Percentiles rank a stretch among this genome's conserved stretches.
phyloP scores from a whole-genome alignment of 1,284 basidiomycete species.

The Coriolopsis trogii region DNA sequence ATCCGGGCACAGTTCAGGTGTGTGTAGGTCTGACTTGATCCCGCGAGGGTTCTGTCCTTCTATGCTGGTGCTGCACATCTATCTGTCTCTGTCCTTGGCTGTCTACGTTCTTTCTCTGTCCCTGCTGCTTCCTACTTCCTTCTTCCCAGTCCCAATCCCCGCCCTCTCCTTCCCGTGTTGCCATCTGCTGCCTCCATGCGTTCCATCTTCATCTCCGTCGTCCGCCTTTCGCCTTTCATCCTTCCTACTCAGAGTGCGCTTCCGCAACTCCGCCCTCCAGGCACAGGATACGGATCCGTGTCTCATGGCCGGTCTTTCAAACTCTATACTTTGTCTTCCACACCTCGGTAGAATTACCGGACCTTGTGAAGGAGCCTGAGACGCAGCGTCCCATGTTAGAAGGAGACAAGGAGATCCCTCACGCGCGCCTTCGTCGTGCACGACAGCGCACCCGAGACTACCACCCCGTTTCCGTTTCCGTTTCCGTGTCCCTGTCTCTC shows the following conservation, averaged over 20 bases:
- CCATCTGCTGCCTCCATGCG: neutral
- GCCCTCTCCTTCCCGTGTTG: neutral
- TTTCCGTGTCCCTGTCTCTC: no score
- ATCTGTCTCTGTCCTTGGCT: neutral
- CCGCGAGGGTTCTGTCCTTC: neutral
- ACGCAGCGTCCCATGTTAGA: no score
- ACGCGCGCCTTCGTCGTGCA: no score
- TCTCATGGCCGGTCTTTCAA: no score
- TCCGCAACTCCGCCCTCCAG: neutral
- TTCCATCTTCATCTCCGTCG: neutral
- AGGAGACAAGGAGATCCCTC: no score
- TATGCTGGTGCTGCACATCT: neutral
- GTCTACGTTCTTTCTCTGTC: neutral
- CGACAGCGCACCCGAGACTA: no score
- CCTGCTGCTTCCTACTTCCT: neutral
- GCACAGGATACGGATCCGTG: no score
- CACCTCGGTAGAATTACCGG: no score
- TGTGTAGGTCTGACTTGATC: slow-evolving; percentile 19
- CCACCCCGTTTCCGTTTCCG: no score
- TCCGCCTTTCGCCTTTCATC: neutral
- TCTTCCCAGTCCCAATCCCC: neutral
- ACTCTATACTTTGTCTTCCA: neutral
- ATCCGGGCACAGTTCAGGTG: slow-evolving; percentile 64
- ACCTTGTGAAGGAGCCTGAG: no score
- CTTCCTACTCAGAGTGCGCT: neutral